Base-by-base conservation (phyloP, 768 basidiomycete species). In the Rhizopogon rudus region DNA sequence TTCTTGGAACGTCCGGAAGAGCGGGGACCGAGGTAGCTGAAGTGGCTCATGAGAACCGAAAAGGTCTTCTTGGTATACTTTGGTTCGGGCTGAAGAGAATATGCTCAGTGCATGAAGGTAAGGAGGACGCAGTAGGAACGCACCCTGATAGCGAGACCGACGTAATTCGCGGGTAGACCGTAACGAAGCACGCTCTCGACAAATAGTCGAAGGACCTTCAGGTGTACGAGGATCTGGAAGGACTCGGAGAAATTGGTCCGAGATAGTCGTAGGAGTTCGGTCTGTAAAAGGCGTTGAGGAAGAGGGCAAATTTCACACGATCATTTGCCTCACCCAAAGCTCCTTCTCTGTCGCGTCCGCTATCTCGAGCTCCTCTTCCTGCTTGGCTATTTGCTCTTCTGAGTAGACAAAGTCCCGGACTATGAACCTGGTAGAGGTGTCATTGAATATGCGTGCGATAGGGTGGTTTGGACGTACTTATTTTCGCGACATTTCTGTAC, bases 191-290 rank as follows among this genome's bases (percentile, higher is more conserved):
- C 95, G 54, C 92, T 94, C 73, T 99, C 97, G 20, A 96, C 86
- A 63, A 95, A 98, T 14, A 97, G 75, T 9, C 93, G 86, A 14
- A 97, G 72, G 49, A 96, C 80, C 72, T 98, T 98, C 61, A 98
- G 77, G 65, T 98, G 97, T 0, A 95, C 91, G 17, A 98, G 78
- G 51, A 96, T 78, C 68, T 98, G 92, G 74, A 94, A 93, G 5
- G 94, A 86, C 74, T 99, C 97, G 0, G 94, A 95, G 70, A 98
- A 99, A 72, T 96, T 98, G 51, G 92, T 97, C 53, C 97, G 81
- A 39, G 95, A 86, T 39, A 98, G 70, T 62, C 91, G 83, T 25
- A 99, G 76, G 0, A 99, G 81, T 61, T 99, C 96, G 28, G 93
- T 91, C 95, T 98, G 62, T 51, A 17, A 29, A 22, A 37, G 52